A percentile compares a stretch with the other conserved stretches of the same genome.
phyloP scores from a whole-genome alignment of 345 rosid genomes.

The Ailanthus altissimus region DNA sequence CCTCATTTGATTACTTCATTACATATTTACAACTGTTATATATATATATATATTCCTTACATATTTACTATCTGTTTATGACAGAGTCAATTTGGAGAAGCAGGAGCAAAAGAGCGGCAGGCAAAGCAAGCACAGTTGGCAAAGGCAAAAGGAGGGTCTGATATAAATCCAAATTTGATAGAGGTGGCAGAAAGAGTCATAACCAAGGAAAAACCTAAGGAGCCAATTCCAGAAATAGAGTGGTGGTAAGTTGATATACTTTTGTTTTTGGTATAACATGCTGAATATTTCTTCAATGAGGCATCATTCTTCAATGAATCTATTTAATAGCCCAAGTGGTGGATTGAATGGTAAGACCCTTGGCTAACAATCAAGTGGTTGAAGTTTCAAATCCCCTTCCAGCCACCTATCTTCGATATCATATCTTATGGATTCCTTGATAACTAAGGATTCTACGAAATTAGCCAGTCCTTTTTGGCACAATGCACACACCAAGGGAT shows the following conservation, averaged over 20 bases:
- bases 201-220: conserved; percentile 80
- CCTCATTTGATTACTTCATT: background rate
- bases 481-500: too few species aligned
- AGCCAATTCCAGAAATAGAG: conserved; percentile 78
- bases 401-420: background rate
- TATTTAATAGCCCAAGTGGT: background rate
- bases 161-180: conserved; percentile 91
- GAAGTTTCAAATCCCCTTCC: background rate
- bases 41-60: conserved; percentile 14
- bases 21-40: background rate
- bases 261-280: background rate
- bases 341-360: background rate
- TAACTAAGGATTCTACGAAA: background rate
- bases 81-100: conserved; percentile 96
- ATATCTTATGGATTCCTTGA: background rate
- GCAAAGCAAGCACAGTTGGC: conserved; percentile 92
- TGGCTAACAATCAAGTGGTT: background rate
- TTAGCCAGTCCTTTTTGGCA: too few species aligned
- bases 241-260: conserved; percentile 75
- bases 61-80: conserved; percentile 21
- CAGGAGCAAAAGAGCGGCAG: conserved; percentile 82
- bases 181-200: conserved; percentile 81
- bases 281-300: background rate
- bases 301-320: background rate
- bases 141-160: conserved; percentile 74